phyloP scores from a whole-genome alignment of 768 basidiomycete species.

The Hysterangium stoloniferum region DNA sequence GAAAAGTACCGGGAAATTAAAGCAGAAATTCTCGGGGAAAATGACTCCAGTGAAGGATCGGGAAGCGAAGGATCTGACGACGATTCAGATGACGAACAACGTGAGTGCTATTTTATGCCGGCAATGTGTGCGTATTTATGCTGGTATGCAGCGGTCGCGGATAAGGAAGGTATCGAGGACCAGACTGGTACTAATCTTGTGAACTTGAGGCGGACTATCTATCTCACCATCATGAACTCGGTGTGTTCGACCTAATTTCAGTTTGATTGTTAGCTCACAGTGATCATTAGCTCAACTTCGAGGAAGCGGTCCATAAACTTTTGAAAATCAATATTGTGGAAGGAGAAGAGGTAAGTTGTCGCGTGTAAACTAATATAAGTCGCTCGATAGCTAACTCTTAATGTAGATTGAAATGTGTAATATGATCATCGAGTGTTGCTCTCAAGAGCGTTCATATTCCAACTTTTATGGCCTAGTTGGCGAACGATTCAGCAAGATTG shows the following conservation, averaged over 20 bases:
- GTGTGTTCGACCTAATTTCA: constrained; percentile 19
- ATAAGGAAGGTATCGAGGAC: constrained; percentile 88
- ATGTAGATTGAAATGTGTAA: constrained; percentile 88
- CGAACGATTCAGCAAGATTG: constrained; percentile 94
- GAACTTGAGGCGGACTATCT: constrained; percentile 89
- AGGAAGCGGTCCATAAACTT: constrained; percentile 98
- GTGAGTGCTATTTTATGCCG: constrained; percentile 24
- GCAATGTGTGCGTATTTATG: not conserved
- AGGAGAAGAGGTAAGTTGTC: constrained; percentile 76
- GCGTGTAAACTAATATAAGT: not conserved
- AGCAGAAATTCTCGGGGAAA: constrained; percentile 88
- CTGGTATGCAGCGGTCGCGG: constrained; percentile 47
- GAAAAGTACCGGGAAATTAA: constrained; percentile 91
- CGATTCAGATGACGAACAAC: constrained; percentile 47
- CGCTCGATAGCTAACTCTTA: no score
- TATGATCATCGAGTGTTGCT: constrained; percentile 99
- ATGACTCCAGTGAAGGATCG: constrained; percentile 57
- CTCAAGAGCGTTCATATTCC: constrained; percentile 96
- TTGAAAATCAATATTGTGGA: constrained; percentile 88
- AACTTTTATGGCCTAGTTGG: constrained; percentile 96
- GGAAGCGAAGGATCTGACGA: constrained; percentile 50
- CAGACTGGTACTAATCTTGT: constrained; percentile 92
- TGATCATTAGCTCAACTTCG: constrained; percentile 63
- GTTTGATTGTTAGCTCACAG: constrained; percentile 1
- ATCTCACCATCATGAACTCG: constrained; percentile 98